Evolutionary conservation across 73 alveolate genomes (phyloP).

Genomic region (Breviolum minutum): DNA sequence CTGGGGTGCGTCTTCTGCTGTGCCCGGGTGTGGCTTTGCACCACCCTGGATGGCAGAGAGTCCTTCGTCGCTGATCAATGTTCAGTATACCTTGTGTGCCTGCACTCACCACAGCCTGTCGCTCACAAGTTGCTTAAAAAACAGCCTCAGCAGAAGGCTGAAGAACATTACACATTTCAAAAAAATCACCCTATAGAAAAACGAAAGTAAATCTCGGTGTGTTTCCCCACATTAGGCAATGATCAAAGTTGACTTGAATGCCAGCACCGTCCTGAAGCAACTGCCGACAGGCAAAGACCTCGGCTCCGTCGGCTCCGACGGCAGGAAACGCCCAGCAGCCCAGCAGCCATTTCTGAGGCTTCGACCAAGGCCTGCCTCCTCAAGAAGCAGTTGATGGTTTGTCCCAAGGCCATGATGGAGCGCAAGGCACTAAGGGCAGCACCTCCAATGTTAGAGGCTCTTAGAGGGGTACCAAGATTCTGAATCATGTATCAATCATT

Average conservation of each 20-base stretch:
- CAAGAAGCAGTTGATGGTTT: conserved; percentile 1
- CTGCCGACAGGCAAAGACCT: conserved; percentile 72
- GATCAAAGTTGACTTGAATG: background rate
- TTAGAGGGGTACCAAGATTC: background rate
- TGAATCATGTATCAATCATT: background rate
- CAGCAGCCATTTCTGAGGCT: background rate
- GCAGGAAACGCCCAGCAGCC: background rate
- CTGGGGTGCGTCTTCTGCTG: conserved; percentile 84
- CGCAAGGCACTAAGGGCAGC: conserved; percentile 23
- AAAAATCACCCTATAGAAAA: too few species aligned
- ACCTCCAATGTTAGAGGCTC: background rate
- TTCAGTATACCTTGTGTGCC: background rate
- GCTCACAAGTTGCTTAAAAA: too few species aligned
- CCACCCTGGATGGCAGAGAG: conserved; percentile 60
- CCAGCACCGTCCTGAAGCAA: conserved; percentile 26
- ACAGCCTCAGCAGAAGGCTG: too few species aligned
- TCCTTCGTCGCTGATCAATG: background rate
- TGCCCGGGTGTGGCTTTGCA: conserved; percentile 65
- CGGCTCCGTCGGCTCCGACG: background rate
- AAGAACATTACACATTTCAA: too few species aligned
- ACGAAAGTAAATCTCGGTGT: background rate
- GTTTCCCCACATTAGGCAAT: background rate
- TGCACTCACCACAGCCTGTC: too few species aligned
- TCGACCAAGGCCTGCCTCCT: background rate
- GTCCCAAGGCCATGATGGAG: conserved; percentile 3